Percentiles rank a stretch among this genome's conserved stretches.
These are phyloP conservation scores for Phialocephala subalpina DNA, from an alignment of 2,329 filamentous ascomycete species.

Conservation along the genomic window DNA sequence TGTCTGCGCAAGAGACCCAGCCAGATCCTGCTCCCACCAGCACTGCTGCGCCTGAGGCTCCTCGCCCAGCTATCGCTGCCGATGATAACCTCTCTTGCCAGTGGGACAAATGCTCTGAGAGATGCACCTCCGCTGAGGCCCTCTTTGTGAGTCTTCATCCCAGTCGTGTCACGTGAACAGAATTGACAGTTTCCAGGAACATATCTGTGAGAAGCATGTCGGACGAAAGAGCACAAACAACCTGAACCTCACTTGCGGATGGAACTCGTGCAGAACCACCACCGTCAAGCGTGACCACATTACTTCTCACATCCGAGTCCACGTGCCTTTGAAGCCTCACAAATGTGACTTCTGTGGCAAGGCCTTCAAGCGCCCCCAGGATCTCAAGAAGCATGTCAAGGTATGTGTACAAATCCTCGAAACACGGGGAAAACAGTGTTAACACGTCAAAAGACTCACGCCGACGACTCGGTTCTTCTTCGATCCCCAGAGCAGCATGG, in stretches of 20 bases:
- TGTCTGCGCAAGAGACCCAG: conserved; percentile 34
- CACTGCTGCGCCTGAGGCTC: conserved; percentile 27
- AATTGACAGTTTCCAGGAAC: conserved; percentile 68
- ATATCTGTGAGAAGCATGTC: conserved; percentile 98
- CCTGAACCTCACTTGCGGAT: conserved; percentile 94
- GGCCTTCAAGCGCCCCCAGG: conserved; percentile 98
- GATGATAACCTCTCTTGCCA: conserved; percentile 49
- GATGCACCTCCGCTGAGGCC: conserved; percentile 48
- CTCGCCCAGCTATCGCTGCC: conserved; percentile 31
- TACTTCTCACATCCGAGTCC: conserved; percentile 97
- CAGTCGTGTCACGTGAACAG: background rate
- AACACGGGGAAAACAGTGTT: conserved; percentile 27
- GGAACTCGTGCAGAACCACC: conserved; percentile 94
- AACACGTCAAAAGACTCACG: conserved; percentile 72
- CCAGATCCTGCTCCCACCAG: conserved; percentile 29
- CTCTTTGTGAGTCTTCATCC: conserved; percentile 48
- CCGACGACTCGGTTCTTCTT: conserved; percentile 85
- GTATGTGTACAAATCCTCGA: conserved; percentile 46
- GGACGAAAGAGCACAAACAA: conserved; percentile 99
- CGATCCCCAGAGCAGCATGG: conserved; percentile 44
- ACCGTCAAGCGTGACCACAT: conserved; percentile 99
- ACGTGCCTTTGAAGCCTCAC: conserved; percentile 98
- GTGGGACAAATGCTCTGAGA: conserved; percentile 50
- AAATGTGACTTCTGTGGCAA: conserved; percentile 99
- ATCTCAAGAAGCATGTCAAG: conserved; percentile 99